A percentile compares a stretch with the other conserved stretches of the same genome.
Conservation (phyloP, 2,329 filamentous ascomycete species). For the Talaromyces sp. region DNA sequence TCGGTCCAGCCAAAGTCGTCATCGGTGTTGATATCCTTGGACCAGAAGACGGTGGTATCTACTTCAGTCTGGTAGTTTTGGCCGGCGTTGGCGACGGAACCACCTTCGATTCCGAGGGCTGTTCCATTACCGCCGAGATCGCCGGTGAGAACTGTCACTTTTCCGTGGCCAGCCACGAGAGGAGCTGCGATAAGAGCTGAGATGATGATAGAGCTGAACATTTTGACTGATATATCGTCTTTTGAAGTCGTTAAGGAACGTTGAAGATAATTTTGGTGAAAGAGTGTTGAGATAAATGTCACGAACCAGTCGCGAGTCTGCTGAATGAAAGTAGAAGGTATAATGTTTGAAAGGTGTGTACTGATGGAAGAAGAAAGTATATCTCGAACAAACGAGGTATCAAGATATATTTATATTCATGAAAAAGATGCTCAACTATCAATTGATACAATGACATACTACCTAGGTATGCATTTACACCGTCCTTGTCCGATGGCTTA, state of each 20-base stretch:
- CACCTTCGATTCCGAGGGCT: conserved; percentile 8
- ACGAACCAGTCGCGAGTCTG: conserved; percentile 1
- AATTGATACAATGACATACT: too few relatives aligned
- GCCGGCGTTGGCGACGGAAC: background rate
- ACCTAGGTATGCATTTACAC: background rate
- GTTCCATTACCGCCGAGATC: conserved; percentile 4
- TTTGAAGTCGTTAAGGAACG: background rate
- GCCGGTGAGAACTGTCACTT: conserved; percentile 2
- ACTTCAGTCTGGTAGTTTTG: conserved; percentile 8
- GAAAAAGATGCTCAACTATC: background rate
- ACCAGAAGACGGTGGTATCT: conserved; percentile 5
- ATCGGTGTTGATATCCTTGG: conserved; percentile 1
- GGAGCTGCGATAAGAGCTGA: background rate
- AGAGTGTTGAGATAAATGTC: background rate
- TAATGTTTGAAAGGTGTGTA: background rate
- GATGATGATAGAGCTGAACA: background rate
- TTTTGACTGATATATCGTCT: background rate
- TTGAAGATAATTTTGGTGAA: background rate
- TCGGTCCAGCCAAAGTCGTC: conserved; percentile 7
- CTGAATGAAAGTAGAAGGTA: background rate
- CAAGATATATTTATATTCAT: background rate
- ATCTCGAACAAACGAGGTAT: background rate
- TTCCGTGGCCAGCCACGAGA: conserved; percentile 4
- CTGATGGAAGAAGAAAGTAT: background rate
- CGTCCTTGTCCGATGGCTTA: background rate